These are phyloP conservation scores for Phytopythium vexans DNA, from an alignment of 352 stramenopile species.

Conservation along the genomic window DNA sequence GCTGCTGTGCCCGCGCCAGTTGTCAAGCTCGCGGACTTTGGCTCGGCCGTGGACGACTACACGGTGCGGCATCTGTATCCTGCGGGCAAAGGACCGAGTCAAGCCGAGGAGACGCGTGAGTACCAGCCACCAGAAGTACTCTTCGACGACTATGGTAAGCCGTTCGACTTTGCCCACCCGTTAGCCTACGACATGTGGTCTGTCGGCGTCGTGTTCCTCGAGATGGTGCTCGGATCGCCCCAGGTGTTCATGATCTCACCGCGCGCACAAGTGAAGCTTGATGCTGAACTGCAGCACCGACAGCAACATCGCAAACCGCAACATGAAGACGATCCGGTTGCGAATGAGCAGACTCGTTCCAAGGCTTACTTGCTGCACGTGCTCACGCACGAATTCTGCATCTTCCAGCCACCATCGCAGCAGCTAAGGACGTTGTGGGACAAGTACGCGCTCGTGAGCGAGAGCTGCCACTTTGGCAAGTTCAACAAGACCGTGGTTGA, in stretches of 20 bases:
- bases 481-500: slow-evolving; percentile 91
- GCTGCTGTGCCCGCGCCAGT: slow-evolving; percentile 20
- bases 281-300: slow-evolving; percentile 66
- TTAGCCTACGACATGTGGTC: slow-evolving; percentile 90
- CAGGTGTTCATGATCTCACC: slow-evolving; percentile 80
- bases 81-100: slow-evolving; percentile 61
- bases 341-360: not conserved
- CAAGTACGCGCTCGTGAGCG: slow-evolving; percentile 67
- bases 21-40: slow-evolving; percentile 87
- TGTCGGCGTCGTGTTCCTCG: slow-evolving; percentile 95
- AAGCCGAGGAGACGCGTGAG: slow-evolving; percentile 92
- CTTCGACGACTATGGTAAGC: slow-evolving; percentile 49
- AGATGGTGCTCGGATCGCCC: slow-evolving; percentile 93
- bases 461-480: slow-evolving; percentile 83
- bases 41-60: slow-evolving; percentile 81
- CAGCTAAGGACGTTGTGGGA: slow-evolving; percentile 59
- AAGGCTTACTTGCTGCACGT: slow-evolving; percentile 80
- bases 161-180: slow-evolving; percentile 58
- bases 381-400: slow-evolving; percentile 83
- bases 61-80: slow-evolving; percentile 73
- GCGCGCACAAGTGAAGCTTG: slow-evolving; percentile 89
- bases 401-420: slow-evolving; percentile 60
- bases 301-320: slow-evolving; percentile 23
- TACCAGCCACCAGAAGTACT: slow-evolving; percentile 94
- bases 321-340: slow-evolving; percentile 7